A percentile compares a stretch with the other conserved stretches of the same genome.
Evolutionary conservation across 371 early-diverging fungal genomes (phyloP).

Genomic region (Lichtheimia ramosa): DNA sequence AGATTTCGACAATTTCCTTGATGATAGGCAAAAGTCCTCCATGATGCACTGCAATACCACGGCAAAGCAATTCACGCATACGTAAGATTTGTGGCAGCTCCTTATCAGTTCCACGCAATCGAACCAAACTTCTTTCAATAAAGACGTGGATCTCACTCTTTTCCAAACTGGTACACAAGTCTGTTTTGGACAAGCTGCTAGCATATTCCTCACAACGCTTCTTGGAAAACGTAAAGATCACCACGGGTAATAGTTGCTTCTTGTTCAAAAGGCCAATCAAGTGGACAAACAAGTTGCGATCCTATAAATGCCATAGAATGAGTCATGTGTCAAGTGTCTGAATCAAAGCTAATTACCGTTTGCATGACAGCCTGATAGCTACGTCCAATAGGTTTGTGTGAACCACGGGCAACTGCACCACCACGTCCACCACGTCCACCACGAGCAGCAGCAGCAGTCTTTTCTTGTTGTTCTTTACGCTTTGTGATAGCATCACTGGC

Average conservation of each 20-base stretch:
- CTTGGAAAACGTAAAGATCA: constrained; percentile 97
- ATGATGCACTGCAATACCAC: constrained; percentile 99
- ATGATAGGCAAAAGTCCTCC: constrained; percentile 97
- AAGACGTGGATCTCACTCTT: constrained; percentile 89
- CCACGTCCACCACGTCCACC: constrained; percentile 49
- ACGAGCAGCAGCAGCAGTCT: constrained; percentile 31
- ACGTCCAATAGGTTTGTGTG: constrained; percentile 38
- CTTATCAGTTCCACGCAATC: constrained; percentile 80
- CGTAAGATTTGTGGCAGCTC: constrained; percentile 91
- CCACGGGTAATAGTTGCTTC: constrained; percentile 85
- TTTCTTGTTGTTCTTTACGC: constrained; percentile 51
- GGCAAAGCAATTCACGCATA: constrained; percentile 80
- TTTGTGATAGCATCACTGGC: constrained; percentile 62
- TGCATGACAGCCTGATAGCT: constrained; percentile 43
- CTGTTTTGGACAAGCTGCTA: constrained; percentile 69
- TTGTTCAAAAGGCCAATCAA: constrained; percentile 77
- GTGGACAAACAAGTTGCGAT: constrained; percentile 79
- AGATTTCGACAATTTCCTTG: constrained; percentile 98
- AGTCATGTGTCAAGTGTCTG: neutral
- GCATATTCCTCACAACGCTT: constrained; percentile 97
- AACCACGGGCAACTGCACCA: constrained; percentile 47
- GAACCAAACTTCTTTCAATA: constrained; percentile 75
- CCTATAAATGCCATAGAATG: constrained; percentile 35
- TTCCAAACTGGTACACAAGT: constrained; percentile 75
- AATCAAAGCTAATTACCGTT: constrained; percentile 20